Percentiles rank a stretch among this genome's conserved stretches.
These are phyloP conservation scores for Inonotus obliquus DNA, from an alignment of 1,284 basidiomycete species.

Conservation along the genomic window DNA sequence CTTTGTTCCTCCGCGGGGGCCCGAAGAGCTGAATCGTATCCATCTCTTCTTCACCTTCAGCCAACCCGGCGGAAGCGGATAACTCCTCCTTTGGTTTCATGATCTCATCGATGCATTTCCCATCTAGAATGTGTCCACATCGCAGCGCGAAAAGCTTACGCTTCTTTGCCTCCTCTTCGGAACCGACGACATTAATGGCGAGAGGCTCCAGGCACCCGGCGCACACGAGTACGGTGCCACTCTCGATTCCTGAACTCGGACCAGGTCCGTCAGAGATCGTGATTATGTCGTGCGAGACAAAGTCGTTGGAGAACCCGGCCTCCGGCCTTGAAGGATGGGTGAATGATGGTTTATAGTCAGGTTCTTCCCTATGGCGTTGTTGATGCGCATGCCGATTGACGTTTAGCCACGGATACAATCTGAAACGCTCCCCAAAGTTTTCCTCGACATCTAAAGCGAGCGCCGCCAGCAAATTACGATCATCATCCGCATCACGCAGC, in stretches of 20 bases:
- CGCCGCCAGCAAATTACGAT: slow-evolving; percentile 4
- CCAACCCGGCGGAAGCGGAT: neutral
- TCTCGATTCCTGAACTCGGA: slow-evolving; percentile 7
- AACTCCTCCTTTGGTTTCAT: slow-evolving; percentile 37
- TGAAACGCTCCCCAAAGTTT: neutral
- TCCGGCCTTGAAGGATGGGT: slow-evolving; percentile 54
- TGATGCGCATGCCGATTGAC: neutral
- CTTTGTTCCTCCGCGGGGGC: neutral
- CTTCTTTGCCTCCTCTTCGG: slow-evolving; percentile 15
- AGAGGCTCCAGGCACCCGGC: slow-evolving; percentile 15
- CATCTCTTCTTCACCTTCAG: too few relatives aligned
- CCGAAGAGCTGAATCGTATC: neutral
- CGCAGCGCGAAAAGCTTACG: slow-evolving; percentile 42
- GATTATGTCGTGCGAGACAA: slow-evolving; percentile 31
- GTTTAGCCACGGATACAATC: neutral
- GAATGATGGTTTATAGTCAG: slow-evolving; percentile 52
- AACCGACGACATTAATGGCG: slow-evolving; percentile 15
- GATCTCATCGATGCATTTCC: slow-evolving; percentile 58
- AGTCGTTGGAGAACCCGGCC: slow-evolving; percentile 62
- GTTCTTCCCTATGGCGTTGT: slow-evolving; percentile 7
- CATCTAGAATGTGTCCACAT: slow-evolving; percentile 74
- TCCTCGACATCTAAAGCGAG: slow-evolving; percentile 1
- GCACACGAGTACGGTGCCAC: slow-evolving; percentile 14
- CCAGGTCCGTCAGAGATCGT: slow-evolving; percentile 9
- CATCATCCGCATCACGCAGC: neutral